Evolutionary conservation across 228 moss, liverwort and hornwort species (phyloP).

Genomic region (Sphagnum magellanicum): DNA sequence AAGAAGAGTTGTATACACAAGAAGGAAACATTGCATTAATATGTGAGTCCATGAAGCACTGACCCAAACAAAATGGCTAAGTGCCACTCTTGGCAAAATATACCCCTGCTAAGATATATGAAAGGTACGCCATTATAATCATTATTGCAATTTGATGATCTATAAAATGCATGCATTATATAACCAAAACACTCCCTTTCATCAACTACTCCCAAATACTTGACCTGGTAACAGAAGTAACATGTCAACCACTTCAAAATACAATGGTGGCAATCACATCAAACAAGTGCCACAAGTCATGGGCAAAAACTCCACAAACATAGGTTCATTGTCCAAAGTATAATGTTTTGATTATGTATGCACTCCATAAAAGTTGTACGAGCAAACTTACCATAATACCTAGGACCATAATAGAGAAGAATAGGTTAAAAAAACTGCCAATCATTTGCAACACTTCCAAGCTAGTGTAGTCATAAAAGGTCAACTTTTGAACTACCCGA

Average conservation of each 20-base stretch:
- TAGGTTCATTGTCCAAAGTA: slow-evolving; percentile 44
- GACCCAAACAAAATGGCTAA: too few species aligned
- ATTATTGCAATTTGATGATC: slow-evolving; percentile 80
- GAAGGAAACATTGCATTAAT: too few species aligned
- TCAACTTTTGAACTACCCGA: slow-evolving; percentile 60
- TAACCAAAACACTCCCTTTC: too few species aligned
- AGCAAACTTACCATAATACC: slow-evolving; percentile 44
- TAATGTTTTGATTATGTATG: slow-evolving; percentile 71
- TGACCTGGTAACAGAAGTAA: too few species aligned
- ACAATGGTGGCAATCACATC: too few species aligned
- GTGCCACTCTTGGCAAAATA: too few species aligned
- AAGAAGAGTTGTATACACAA: slow-evolving; percentile 55
- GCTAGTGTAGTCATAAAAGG: slow-evolving; percentile 44
- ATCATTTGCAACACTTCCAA: slow-evolving; percentile 33
- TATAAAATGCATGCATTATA: slow-evolving; percentile 55
- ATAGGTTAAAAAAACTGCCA: slow-evolving; percentile 68
- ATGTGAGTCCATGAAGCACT: too few species aligned
- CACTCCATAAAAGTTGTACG: too few species aligned
- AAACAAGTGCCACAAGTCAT: too few species aligned
- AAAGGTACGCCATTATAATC: slow-evolving; percentile 77
- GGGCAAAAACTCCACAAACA: too few species aligned
- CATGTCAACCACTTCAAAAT: too few species aligned
- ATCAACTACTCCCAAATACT: too few species aligned
- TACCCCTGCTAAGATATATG: slow-evolving; percentile 73
- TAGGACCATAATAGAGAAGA: slow-evolving; percentile 53